These are phyloP conservation scores for Trichoderma semiorbis DNA, from an alignment of 2,329 filamentous ascomycete genomes.

Conservation along the genomic window DNA sequence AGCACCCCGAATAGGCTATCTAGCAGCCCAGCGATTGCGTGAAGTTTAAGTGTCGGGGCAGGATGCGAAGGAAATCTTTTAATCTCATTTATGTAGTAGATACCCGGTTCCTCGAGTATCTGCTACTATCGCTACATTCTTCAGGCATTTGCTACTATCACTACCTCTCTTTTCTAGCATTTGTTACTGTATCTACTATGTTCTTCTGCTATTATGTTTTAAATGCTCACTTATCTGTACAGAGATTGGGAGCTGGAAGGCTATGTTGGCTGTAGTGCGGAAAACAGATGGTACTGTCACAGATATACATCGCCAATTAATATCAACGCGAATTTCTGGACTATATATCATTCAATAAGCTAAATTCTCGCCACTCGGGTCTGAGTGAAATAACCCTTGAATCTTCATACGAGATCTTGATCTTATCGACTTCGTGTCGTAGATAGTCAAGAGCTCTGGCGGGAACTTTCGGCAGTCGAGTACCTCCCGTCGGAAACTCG, in stretches of 20 bases:
- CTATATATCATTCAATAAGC: neutral
- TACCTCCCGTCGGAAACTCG: neutral
- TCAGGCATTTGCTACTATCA: too few species aligned
- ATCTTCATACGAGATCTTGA: neutral
- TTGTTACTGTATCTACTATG: neutral
- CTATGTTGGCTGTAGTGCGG: neutral
- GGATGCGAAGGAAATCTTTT: too few species aligned
- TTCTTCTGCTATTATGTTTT: neutral
- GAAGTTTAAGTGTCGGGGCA: neutral
- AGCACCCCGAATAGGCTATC: too few species aligned
- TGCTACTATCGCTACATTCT: too few species aligned
- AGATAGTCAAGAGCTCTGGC: neutral
- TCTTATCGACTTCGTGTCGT: too few species aligned
- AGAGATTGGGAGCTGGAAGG: neutral
- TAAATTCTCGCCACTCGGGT: neutral
- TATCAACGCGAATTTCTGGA: neutral
- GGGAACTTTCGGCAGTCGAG: neutral
- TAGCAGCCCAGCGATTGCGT: neutral
- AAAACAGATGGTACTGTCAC: neutral
- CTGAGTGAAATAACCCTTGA: neutral
- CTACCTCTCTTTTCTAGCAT: too few species aligned
- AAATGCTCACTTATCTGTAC: neutral
- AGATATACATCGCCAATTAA: neutral
- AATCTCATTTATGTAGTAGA: neutral
- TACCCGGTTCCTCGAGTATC: neutral